Percentiles rank a stretch among this genome's conserved stretches.
Evolutionary conservation across 2,329 filamentous ascomycete genomes (phyloP).

Genomic region (Lithohypha guttulata): DNA sequence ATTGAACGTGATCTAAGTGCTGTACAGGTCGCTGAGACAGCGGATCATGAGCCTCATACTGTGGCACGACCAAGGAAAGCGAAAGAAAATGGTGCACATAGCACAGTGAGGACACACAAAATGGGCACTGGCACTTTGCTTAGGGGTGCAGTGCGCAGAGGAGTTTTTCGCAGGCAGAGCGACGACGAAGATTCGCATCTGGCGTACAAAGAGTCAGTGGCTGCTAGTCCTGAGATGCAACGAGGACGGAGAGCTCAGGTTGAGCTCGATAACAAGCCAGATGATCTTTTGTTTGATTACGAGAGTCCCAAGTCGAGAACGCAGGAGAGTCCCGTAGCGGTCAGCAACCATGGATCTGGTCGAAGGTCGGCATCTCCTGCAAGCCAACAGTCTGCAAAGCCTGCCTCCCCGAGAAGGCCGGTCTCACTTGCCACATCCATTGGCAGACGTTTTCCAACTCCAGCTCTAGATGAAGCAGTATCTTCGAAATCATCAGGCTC

Average conservation of each 20-base stretch:
- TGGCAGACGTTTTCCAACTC: conserved; percentile 23
- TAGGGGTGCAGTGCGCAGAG: conserved; percentile 67
- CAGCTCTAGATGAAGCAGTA: conserved; percentile 26
- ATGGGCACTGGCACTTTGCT: conserved; percentile 67
- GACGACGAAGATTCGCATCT: conserved; percentile 49
- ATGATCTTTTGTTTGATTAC: conserved; percentile 16
- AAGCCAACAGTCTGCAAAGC: background rate
- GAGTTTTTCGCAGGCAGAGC: conserved; percentile 50
- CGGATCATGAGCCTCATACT: conserved; percentile 28
- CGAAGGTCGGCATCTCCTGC: conserved; percentile 2
- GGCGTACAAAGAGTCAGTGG: conserved; percentile 21
- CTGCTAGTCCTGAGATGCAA: conserved; percentile 19
- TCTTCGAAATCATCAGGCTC: conserved; percentile 32
- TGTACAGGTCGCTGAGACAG: conserved; percentile 26
- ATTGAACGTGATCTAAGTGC: conserved; percentile 6
- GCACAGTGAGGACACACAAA: conserved; percentile 67
- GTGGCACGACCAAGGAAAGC: conserved; percentile 37
- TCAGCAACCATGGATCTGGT: background rate
- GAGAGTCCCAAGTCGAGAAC: conserved; percentile 20
- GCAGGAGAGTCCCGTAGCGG: background rate
- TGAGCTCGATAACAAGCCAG: conserved; percentile 23
- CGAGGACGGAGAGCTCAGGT: conserved; percentile 23
- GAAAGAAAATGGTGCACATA: conserved; percentile 56
- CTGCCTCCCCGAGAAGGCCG: conserved; percentile 3
- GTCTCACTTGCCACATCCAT: conserved; percentile 10